Conservation (phyloP, 192 early-diverging fungal genomes). For the Phlyctochytrium arcticum region DNA sequence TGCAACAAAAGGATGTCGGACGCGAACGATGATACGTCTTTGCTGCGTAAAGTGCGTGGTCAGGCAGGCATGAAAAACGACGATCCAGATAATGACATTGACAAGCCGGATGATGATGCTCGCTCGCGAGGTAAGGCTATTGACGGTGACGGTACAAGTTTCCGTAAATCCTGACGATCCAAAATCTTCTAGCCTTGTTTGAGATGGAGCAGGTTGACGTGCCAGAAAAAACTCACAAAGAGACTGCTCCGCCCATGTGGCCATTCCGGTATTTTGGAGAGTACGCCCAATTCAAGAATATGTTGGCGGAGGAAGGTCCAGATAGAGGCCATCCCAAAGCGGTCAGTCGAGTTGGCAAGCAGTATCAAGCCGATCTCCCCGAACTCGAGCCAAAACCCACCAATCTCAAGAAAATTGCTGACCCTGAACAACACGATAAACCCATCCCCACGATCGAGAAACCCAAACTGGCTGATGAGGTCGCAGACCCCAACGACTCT, state of each 20-base stretch:
- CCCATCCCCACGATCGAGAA: no score
- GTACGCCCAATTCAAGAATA: constrained; percentile 56
- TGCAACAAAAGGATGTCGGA: constrained; percentile 47
- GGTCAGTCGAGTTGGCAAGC: constrained; percentile 71
- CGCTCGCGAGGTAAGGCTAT: no score
- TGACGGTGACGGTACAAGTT: no score
- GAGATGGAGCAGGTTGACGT: background rate
- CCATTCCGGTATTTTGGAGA: constrained; percentile 88
- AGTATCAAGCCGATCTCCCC: constrained; percentile 74
- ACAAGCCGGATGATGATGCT: no score
- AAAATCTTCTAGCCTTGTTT: no score
- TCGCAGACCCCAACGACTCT: no score
- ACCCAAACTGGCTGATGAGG: no score
- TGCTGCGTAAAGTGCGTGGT: constrained; percentile 9
- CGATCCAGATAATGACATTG: background rate
- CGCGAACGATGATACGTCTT: constrained; percentile 24
- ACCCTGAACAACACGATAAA: no score
- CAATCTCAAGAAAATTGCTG: background rate
- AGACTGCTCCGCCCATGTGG: constrained; percentile 63
- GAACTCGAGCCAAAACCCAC: constrained; percentile 25
- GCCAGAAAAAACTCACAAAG: background rate
- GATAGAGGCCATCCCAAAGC: constrained; percentile 74
- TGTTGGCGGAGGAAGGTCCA: constrained; percentile 24
- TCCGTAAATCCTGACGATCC: no score
- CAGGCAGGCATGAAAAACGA: constrained; percentile 3